These are phyloP conservation scores for Thermothelomyces thermophilus DNA, from an alignment of 2,329 filamentous ascomycete species.

Conservation along the genomic window DNA sequence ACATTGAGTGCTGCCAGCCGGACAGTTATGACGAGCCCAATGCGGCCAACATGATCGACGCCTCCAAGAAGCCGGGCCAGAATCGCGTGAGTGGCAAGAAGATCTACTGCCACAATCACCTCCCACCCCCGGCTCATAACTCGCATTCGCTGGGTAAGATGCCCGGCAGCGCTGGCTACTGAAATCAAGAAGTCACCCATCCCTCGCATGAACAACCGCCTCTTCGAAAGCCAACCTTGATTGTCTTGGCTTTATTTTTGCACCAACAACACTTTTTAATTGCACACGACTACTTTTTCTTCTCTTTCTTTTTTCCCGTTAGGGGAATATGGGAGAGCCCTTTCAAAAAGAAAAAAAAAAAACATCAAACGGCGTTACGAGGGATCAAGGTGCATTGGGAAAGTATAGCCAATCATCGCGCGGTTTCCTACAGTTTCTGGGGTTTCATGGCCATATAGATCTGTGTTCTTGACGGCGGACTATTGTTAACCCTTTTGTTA, in stretches of 20 bases:
- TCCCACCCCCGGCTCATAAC: constrained; percentile 42
- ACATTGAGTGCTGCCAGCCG: constrained; percentile 70
- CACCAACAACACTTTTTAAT: not conserved
- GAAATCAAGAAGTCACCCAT: no score
- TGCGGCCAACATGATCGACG: constrained; percentile 49
- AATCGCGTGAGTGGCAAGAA: constrained; percentile 38
- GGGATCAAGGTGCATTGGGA: constrained; percentile 2
- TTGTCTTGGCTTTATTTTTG: not conserved
- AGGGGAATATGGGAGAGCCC: not conserved
- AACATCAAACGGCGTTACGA: constrained; percentile 9
- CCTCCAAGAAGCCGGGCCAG: constrained; percentile 46
- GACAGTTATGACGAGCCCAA: constrained; percentile 61
- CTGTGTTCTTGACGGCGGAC: constrained; percentile 3
- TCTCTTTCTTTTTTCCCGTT: not conserved
- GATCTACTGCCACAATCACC: constrained; percentile 54
- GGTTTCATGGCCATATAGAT: constrained; percentile 6
- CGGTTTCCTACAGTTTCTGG: not conserved
- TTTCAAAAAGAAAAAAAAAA: no score
- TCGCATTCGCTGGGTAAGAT: constrained; percentile 48
- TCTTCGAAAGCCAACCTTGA: no score
- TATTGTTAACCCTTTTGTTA: no score
- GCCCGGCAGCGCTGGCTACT: constrained; percentile 45
- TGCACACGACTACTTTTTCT: not conserved
- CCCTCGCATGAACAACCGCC: no score
- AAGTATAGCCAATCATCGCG: constrained; percentile 2